Base-by-base conservation (phyloP, 129 eudicot genomes). In the Centella asiatica region DNA sequence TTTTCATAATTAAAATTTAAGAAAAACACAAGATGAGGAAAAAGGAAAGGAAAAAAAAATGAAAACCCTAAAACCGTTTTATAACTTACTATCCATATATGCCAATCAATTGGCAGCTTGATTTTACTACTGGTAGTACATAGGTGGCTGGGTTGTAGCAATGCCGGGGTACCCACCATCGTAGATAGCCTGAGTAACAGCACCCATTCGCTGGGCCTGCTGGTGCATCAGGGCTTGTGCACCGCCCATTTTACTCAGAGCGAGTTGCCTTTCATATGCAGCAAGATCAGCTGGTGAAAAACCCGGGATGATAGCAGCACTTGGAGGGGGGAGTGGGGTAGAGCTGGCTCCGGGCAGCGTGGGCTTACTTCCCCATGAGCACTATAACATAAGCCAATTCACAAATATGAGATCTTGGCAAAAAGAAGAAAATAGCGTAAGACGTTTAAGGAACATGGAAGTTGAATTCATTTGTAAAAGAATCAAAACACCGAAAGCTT, bases 291-390 rank as follows among this genome's bases (percentile, higher is more conserved):
- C 64, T 1, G 83, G 74, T 23, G 83, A 66, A 50, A 78, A 66
- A 5, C 85, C 86, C 10, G 58, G 78, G 34, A 79, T 25, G 12
- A 73, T 73, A 50, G 82, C 76, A 14, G 72, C 74, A 48, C 75
- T 74, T 15, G 94, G 94, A 24, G 84, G 94, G 22, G 87, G 82
- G 13, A 85, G 82, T n/a, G 94, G 94, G 73, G 72, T 64, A 1
- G 88, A 85, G 42, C 74, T 74, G 23, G 80, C 73, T 31, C 94
- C 88, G 4, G 83, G 82, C 0, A 78, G 97, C 4, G 94, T 90
- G 11, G 97, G 95, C 76, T 90, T 90, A 70, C 83, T 83, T 29
- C 97, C 97, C 94, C 94, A 85, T 5, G 85, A 85, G 61, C 94
- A 85, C 94, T 85, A 63, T 57, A 74, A 40, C 12, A 8, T 15